Base-by-base conservation (phyloP, 805 yeast species). In the Spathaspora hagerdaliae region DNA sequence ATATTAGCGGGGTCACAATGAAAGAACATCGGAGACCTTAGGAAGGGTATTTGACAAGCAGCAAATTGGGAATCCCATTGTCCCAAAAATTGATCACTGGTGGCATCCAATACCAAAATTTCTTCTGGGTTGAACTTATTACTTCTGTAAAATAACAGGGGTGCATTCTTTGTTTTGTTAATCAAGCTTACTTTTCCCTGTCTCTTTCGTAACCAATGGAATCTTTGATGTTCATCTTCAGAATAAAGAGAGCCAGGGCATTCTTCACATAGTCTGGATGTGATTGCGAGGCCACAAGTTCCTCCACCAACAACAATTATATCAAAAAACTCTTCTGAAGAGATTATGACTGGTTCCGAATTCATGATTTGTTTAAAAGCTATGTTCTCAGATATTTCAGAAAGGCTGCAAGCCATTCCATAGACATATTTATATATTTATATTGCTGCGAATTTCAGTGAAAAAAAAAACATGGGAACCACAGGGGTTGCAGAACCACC, bases 1-100 rank as follows among this genome's bases (percentile, higher is more conserved):
- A 73, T 56, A 50, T 70, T 71, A 2, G 57, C 63, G 0, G 78
- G 77, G 46, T 74, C 78, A 0, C 70, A 69, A 44, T 73, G 78
- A 51, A 74, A 74, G 45, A 73, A 72, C 78, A 74, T 74, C 3
- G 78, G 78, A 5, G 74, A 68, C 19, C 78, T 53, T 9, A 74
- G 57, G 45, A 56, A 60, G 1, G 76, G 77, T 29, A 73, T 74
- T 41, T 64, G 64, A 51, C 76, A 71, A 2, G 67, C 52, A 2
- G 54, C 60, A 53, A 74, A 72, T 48, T 73, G 77, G 36, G 60
- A 62, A 46, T 69, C 64, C 78, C 77, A 74, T 49, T 69, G 75
- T 1, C 70, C 69, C 59, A 71, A 51, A 49, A 70, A 72, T 9
- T 45, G 41, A 37, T 63, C 66, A 9, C 60, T 45, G 2, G 54